Base-by-base conservation (phyloP, 352 stramenopile species). In the Phytophthora hibernalis region DNA sequence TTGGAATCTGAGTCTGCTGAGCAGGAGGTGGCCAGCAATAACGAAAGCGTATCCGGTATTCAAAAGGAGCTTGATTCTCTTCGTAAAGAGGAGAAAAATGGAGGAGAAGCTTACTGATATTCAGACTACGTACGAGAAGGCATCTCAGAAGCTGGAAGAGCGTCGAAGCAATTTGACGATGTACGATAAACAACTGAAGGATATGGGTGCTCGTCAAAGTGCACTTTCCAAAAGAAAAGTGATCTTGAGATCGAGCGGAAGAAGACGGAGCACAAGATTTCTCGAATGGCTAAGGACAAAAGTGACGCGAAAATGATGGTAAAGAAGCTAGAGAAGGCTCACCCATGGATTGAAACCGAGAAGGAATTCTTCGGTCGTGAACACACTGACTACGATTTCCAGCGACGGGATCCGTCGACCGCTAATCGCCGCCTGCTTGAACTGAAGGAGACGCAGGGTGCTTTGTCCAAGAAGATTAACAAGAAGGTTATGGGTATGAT, bases 401-500 rank as follows among this genome's bases (percentile, higher is more conserved):
- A 93, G 59, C 83, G 87, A 10, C 82, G 81, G 5, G 90, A 99
- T 70, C 87, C 93, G 9, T 79, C 82, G 1, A 89, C 81, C 26
- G 95, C 95, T 15, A 93, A 91, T 63, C 80, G 84, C 13, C 82
- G 97, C 40, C 74, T 99, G 2, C 68, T 97, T 44, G 82, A 92
- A 28, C 68, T 99, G 1, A 96, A 99, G 75, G 83, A 90, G 65
- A 96, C 96, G 40, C 97, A 99, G 72, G 92, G 90, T 22, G 83
- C 83, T 40, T 72, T 99, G 44, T 96, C 83, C 0, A 98, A 98
- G 72, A 99, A 99, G 69, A 98, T 99, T 62, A 99, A 99, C 83
- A 99, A 99, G 76, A 99, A 99, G 68, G 97, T 99, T 5, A 99
- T 99, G 96, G 97, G 96, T 31, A 99, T 99, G 97, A 99, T 99